A percentile compares a stretch with the other conserved stretches of the same genome.
These are phyloP conservation scores for Cyclotella atomus DNA, from an alignment of 108 stramenopile species.

Conservation along the genomic window DNA sequence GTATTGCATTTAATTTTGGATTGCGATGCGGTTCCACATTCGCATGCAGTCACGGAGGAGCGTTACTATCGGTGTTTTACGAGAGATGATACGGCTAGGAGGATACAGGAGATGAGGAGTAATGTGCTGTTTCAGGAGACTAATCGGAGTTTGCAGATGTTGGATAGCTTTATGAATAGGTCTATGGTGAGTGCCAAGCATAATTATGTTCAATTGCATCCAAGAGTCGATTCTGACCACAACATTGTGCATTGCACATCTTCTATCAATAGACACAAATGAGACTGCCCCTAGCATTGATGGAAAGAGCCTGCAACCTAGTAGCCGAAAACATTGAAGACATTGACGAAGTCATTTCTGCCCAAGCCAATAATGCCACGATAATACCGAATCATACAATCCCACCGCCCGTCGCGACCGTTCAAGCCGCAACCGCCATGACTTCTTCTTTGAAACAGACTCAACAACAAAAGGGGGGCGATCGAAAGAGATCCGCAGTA, in stretches of 20 bases:
- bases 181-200: constrained; percentile 24
- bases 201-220: too few species aligned
- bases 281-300: constrained; percentile 44
- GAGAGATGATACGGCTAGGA: constrained; percentile 55
- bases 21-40: constrained; percentile 45
- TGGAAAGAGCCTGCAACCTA: constrained; percentile 45
- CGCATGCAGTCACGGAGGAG: not conserved
- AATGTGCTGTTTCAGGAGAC: constrained; percentile 51
- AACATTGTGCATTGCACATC: too few species aligned
- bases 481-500: too few species aligned
- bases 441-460: too few species aligned
- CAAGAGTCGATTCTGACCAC: too few species aligned
- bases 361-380: constrained; percentile 13
- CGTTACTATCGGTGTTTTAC: constrained; percentile 62
- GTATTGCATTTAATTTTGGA: constrained; percentile 54
- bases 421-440: not conserved
- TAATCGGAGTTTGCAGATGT: constrained; percentile 28
- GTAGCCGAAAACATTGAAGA: constrained; percentile 47
- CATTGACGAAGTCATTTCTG: constrained; percentile 38
- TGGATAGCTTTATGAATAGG: constrained; percentile 58
- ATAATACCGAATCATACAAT: not conserved
- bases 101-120: constrained; percentile 45
- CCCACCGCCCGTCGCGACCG: not conserved
- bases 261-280: constrained; percentile 42
- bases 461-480: too few species aligned